Evolutionary conservation across 2,329 filamentous ascomycete species (phyloP).

Genomic region (Penicillium sp.): DNA sequence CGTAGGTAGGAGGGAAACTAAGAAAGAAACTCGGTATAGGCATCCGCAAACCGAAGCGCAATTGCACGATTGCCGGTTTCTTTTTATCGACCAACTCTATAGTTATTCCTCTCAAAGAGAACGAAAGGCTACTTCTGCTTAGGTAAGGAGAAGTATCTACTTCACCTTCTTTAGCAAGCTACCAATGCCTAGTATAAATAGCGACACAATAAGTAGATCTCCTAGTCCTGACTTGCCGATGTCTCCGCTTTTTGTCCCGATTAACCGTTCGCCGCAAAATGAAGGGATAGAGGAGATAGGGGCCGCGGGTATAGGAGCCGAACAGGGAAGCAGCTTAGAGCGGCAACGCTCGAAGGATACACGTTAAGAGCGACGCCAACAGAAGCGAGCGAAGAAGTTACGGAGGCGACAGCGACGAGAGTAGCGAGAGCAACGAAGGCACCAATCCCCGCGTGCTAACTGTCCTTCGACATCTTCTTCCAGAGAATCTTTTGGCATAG

Average conservation of each 20-base stretch:
- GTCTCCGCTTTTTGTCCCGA: constrained; percentile 14
- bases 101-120: background rate
- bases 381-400: constrained; percentile 12
- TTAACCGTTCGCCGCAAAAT: constrained; percentile 1
- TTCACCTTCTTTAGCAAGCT: constrained; percentile 22
- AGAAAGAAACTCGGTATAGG: constrained; percentile 5
- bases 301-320: background rate
- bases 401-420: background rate
- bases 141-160: constrained; percentile 21
- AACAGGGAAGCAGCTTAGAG: constrained; percentile 3
- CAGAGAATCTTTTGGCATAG: constrained; percentile 1
- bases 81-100: constrained; percentile 23
- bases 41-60: constrained; percentile 11
- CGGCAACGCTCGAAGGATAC: constrained; percentile 4
- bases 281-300: background rate
- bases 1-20: constrained; percentile 9
- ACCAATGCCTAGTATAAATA: constrained; percentile 5
- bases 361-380: constrained; percentile 6
- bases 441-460: constrained; percentile 1
- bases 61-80: constrained; percentile 15
- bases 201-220: background rate
- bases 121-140: constrained; percentile 15
- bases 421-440: no score
- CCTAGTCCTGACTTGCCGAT: constrained; percentile 2
- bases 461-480: constrained; percentile 3